Percentiles rank a stretch among this genome's conserved stretches.
Conservation (phyloP, 202 grass and related monocot genomes). For the Carex arenaria region DNA sequence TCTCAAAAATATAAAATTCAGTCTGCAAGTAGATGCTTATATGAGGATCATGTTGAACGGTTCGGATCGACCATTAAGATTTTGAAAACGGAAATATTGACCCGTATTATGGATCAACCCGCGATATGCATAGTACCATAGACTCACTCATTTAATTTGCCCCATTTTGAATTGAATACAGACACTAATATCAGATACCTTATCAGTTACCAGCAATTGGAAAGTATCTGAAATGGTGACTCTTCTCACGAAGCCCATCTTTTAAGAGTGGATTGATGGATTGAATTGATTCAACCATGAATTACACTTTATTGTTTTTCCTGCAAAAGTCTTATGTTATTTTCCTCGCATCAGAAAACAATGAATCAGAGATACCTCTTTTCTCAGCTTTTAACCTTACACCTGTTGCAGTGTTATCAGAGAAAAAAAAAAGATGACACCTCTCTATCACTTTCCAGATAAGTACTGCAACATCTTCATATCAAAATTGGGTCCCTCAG, state of each 20-base stretch:
- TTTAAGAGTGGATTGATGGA: slow-evolving; percentile 11
- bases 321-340: slow-evolving; percentile 14
- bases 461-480: neutral
- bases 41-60: too few species aligned
- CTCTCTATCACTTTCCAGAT: neutral
- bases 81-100: too few species aligned
- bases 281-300: slow-evolving; percentile 8
- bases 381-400: slow-evolving; percentile 24
- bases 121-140: too few species aligned
- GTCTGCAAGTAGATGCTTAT: too few species aligned
- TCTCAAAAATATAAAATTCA: too few species aligned
- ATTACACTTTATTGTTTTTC: slow-evolving; percentile 5
- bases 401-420: slow-evolving; percentile 17
- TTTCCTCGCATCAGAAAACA: slow-evolving; percentile 1
- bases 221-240: neutral
- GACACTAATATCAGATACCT: neutral
- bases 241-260: neutral
- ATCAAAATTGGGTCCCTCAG: neutral
- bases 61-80: too few species aligned
- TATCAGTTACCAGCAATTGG: neutral
- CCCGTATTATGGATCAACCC: too few species aligned
- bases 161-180: neutral
- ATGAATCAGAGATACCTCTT: slow-evolving; percentile 12
- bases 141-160: too few species aligned
- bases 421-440: slow-evolving; percentile 2